Evolutionary conservation across 192 early-diverging fungal species (phyloP), one percentile per base, ranked within the genome.

Genomic region (Backusella tuberculispora): DNA sequence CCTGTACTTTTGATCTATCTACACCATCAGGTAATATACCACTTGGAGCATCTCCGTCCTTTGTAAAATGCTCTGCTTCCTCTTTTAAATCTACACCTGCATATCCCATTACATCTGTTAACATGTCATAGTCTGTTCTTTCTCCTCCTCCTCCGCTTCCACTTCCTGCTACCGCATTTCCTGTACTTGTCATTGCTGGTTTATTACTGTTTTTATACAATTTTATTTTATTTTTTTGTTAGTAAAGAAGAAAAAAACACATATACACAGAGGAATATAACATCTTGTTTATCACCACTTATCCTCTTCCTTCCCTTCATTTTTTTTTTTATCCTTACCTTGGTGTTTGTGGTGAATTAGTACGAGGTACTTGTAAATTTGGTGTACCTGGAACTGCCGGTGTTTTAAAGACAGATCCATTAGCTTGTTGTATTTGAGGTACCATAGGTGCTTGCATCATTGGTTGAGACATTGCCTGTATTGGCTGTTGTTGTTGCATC

Each of bases 41-140:
- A 5, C 45, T 60, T 14, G 63, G 19, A n/a, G 34, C 65, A n/a
- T 79, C 81, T 12, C 74, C 74, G 41, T 83, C 74, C 63, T 76
- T 78, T 60, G 79, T 66, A 66, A 79, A 78, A 41, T 76, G 77
- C 34, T 83, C 81, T 50, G 72, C 71, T 68, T 83, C 81, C 69
- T 83, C 81, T 74, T 87, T 87, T 26, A 94, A 84, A 80, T 94
- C 92, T 26, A 94, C 88, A 14, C 92, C 93, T 7, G 91, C 87
- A 78, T 92, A 94, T 7, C 89, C 88, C 82, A 94, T 92, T 17
- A 94, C 91, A 74, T 94, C 93, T n/a, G 89, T 88, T 2, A 93
- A 75, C 43, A 82, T 84, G 34, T 90, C 87, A 72, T 83, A 86
- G 44, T 85, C 83, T 66, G 81, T 81, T 37, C 76, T 80, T 47